phyloP scores from a whole-genome alignment of 164 flowering plant genomes.

The Cinnamomum chago region DNA sequence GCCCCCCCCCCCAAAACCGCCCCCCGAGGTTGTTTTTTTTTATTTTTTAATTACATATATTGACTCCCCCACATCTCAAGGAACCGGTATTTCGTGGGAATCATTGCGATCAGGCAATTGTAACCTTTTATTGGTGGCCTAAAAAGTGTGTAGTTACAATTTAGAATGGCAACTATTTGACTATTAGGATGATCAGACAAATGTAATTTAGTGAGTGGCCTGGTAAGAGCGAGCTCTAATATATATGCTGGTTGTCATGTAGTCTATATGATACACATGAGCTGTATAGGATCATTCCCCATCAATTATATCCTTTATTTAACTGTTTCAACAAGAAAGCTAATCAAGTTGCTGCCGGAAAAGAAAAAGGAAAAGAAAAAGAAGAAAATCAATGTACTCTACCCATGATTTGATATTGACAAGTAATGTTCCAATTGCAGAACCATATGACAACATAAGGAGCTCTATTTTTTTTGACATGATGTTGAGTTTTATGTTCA shows the following conservation, averaged over 20 bases:
- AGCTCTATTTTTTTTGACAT: neutral
- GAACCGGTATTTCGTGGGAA: neutral
- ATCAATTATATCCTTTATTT: neutral
- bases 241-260: neutral
- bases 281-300: neutral
- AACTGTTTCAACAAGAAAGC: neutral
- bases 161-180: neutral
- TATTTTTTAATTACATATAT: too few species aligned
- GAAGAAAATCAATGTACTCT: neutral
- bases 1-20: too few species aligned
- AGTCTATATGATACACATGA: neutral
- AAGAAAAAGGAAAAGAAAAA: neutral
- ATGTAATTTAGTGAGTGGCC: neutral
- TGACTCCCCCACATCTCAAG: too few species aligned
- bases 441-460: constrained; percentile 5
- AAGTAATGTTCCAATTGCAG: constrained; percentile 11
- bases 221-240: neutral
- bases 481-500: neutral
- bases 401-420: neutral
- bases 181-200: neutral
- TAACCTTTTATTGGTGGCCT: neutral
- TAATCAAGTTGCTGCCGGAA: neutral
- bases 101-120: neutral
- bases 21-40: too few species aligned
- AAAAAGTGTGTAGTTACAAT: too few species aligned